Evolutionary conservation across 202 grass and related monocot genomes (phyloP).

Genomic region (Zizania palustris): DNA sequence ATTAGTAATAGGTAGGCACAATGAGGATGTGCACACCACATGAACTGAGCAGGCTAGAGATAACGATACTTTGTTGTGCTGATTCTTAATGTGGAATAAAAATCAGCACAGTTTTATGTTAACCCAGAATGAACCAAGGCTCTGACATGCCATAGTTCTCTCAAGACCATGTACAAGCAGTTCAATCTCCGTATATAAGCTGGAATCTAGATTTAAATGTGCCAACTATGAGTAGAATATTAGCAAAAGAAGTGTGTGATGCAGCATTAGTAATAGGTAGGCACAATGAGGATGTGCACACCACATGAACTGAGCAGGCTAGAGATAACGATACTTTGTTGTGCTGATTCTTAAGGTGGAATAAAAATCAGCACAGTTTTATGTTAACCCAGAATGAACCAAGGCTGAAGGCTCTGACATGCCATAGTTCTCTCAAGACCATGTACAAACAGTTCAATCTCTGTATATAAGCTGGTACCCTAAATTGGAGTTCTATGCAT

Average conservation of each 20-base stretch:
- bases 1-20: background rate
- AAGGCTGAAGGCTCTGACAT: background rate
- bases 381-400: background rate
- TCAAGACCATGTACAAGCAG: too few species aligned
- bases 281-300: background rate
- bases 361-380: background rate
- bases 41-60: background rate
- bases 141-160: too few species aligned
- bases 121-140: too few species aligned
- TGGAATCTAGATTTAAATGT: background rate
- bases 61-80: background rate
- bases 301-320: background rate
- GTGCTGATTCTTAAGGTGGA: background rate
- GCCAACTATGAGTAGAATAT: background rate
- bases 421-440: background rate
- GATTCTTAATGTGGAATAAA: too few species aligned
- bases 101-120: too few species aligned
- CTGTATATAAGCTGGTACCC: background rate
- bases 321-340: background rate
- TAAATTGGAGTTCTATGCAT: background rate
- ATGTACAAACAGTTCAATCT: background rate
- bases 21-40: background rate
- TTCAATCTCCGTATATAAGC: too few species aligned
- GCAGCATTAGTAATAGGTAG: background rate
- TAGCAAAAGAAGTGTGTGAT: background rate